phyloP scores from a whole-genome alignment of 2,329 filamentous ascomycete species.

The Phyllosticta citriasiana region DNA sequence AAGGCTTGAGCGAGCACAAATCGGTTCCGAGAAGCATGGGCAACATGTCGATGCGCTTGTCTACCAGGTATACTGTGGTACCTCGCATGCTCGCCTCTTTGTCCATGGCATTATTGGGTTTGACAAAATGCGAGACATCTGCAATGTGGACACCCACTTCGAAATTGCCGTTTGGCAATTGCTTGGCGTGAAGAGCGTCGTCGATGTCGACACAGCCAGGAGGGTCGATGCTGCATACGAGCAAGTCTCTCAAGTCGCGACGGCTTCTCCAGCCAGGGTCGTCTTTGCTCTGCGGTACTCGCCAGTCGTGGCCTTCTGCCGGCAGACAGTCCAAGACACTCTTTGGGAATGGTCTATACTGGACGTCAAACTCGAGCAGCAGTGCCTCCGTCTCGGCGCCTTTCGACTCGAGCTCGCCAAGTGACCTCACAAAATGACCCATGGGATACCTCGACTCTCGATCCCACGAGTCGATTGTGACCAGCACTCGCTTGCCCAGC shows the following conservation, averaged over 20 bases:
- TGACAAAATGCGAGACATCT: conserved; percentile 98
- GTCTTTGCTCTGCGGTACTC: conserved; percentile 66
- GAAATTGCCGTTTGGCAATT: conserved; percentile 82
- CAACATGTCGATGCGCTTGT: conserved; percentile 99
- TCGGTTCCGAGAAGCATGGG: conserved; percentile 93
- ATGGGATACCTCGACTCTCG: conserved; percentile 84
- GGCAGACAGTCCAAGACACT: conserved; percentile 90
- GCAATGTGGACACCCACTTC: conserved; percentile 98
- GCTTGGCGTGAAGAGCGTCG: conserved; percentile 81
- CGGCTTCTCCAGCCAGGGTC: conserved; percentile 82
- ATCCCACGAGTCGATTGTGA: conserved; percentile 93
- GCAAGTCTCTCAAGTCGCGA: conserved; percentile 70
- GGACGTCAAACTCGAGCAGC: conserved; percentile 89
- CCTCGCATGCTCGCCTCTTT: conserved; percentile 86
- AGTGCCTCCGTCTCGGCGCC: conserved; percentile 95
- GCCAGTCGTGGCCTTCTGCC: conserved; percentile 86
- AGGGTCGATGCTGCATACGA: conserved; percentile 96
- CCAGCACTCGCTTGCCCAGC: conserved; percentile 80
- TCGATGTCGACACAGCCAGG: conserved; percentile 96
- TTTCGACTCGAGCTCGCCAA: conserved; percentile 92
- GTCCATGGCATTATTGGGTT: conserved; percentile 95
- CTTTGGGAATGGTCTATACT: conserved; percentile 94
- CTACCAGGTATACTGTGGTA: conserved; percentile 93
- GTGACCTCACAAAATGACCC: conserved; percentile 84
- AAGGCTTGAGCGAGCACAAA: conserved; percentile 90